Evolutionary conservation across 768 basidiomycete species (phyloP).

Genomic region (Termitomyces sp.): DNA sequence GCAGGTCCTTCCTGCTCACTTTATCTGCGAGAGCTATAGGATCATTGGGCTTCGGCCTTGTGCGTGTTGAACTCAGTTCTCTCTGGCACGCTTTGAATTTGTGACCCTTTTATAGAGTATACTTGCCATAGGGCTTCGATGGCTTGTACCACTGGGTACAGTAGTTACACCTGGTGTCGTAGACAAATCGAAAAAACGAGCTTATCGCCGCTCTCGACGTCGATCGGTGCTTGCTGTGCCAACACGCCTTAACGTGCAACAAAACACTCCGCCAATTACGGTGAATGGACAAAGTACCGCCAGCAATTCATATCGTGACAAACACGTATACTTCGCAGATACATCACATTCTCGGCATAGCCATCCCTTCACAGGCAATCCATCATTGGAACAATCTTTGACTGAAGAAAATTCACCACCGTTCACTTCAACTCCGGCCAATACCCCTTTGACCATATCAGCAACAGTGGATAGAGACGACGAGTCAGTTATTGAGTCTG

Average conservation of each 20-base stretch:
- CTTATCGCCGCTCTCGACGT: conserved; percentile 6
- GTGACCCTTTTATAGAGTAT: conserved; percentile 29
- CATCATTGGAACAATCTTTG: neutral
- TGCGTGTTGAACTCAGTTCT: conserved; percentile 15
- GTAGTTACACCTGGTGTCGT: neutral
- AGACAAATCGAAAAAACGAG: neutral
- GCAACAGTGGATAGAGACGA: conserved; percentile 7
- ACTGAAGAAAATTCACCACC: conserved; percentile 1
- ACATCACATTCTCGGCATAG: neutral
- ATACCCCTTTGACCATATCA: neutral
- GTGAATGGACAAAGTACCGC: neutral
- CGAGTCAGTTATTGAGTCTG: conserved; percentile 15
- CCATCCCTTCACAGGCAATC: neutral
- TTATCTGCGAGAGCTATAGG: conserved; percentile 20
- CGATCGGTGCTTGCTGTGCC: conserved; percentile 6
- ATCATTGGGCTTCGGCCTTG: conserved; percentile 31
- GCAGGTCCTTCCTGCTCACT: conserved; percentile 13
- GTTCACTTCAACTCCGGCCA: neutral
- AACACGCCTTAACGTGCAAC: conserved; percentile 3
- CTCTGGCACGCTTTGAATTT: neutral
- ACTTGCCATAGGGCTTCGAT: conserved; percentile 36
- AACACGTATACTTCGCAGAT: conserved; percentile 13
- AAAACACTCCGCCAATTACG: neutral
- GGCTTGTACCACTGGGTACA: conserved; percentile 26
- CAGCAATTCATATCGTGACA: neutral